A percentile compares a stretch with the other conserved stretches of the same genome.
Evolutionary conservation across 2,329 filamentous ascomycete species (phyloP).

Genomic region (Aspergillus versicolor): DNA sequence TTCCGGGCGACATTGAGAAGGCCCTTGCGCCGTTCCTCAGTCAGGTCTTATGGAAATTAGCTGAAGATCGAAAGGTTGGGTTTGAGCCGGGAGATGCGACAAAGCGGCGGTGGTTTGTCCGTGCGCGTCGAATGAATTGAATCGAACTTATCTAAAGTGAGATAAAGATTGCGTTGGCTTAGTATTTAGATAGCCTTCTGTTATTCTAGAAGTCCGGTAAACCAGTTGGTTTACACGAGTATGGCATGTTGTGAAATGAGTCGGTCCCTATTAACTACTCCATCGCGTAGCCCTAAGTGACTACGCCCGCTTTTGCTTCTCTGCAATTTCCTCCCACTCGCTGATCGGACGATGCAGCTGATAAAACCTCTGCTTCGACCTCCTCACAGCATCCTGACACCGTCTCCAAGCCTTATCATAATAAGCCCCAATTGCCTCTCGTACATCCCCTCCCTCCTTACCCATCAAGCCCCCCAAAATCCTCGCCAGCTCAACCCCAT

Average conservation of each 20-base stretch:
- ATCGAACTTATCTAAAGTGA: neutral
- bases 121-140: neutral
- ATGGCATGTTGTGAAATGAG: no score
- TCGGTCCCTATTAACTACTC: no score
- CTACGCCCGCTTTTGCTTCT: slow-evolving; percentile 1
- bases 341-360: slow-evolving; percentile 12
- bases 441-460: neutral
- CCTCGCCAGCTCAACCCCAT: slow-evolving; percentile 11
- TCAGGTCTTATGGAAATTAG: slow-evolving; percentile 45
- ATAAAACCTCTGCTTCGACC: slow-evolving; percentile 11
- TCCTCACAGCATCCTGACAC: slow-evolving; percentile 9
- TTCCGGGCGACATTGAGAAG: slow-evolving; percentile 29
- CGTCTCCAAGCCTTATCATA: slow-evolving; percentile 7
- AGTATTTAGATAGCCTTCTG: neutral
- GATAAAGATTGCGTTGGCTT: neutral
- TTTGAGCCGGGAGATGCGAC: slow-evolving; percentile 38
- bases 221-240: no score
- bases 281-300: neutral
- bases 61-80: slow-evolving; percentile 44
- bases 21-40: slow-evolving; percentile 46
- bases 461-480: neutral
- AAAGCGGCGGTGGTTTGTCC: slow-evolving; percentile 39
- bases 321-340: slow-evolving; percentile 11
- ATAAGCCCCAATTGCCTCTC: neutral
- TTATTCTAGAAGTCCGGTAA: no score